phyloP scores from a whole-genome alignment of 495 filamentous ascomycete genomes.

The Arthonia radiata region DNA sequence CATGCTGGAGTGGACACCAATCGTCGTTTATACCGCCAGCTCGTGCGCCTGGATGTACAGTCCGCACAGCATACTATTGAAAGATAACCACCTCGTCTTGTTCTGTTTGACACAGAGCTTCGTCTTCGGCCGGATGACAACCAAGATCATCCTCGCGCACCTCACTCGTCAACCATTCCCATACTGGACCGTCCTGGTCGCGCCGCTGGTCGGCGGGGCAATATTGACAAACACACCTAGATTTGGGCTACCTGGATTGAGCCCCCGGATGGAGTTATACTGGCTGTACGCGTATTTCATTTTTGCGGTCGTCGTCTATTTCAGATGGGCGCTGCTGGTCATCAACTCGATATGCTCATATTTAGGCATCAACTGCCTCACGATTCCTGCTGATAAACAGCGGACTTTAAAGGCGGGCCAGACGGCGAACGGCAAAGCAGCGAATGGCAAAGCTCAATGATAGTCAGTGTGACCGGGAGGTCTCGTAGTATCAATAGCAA shows the following conservation, averaged over 20 bases:
- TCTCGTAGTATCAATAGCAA: too few species aligned
- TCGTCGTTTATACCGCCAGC: slow-evolving; percentile 49
- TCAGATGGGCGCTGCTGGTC: slow-evolving; percentile 74
- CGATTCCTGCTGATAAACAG: slow-evolving; percentile 46
- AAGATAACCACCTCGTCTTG: slow-evolving; percentile 64
- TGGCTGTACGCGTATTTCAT: slow-evolving; percentile 68
- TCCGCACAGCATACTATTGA: slow-evolving; percentile 54
- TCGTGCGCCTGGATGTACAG: slow-evolving; percentile 68
- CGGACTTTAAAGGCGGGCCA: too few species aligned
- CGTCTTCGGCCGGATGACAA: slow-evolving; percentile 98
- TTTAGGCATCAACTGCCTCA: slow-evolving; percentile 80
- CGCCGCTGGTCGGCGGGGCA: slow-evolving; percentile 63
- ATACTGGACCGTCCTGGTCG: slow-evolving; percentile 80
- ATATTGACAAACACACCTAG: slow-evolving; percentile 59
- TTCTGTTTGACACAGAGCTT: slow-evolving; percentile 88
- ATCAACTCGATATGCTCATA: slow-evolving; percentile 80
- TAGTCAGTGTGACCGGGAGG: too few species aligned
- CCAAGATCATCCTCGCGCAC: slow-evolving; percentile 95
- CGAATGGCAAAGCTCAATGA: too few species aligned
- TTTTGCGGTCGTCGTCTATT: slow-evolving; percentile 62
- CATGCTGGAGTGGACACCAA: slow-evolving; percentile 87
- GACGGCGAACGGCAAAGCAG: too few species aligned
- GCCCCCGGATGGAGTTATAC: slow-evolving; percentile 35
- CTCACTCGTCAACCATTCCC: slow-evolving; percentile 84
- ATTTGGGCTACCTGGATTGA: slow-evolving; percentile 34